A percentile compares a stretch with the other conserved stretches of the same genome.
Conservation (phyloP, 371 early-diverging fungal genomes). For the Mucor indicus region DNA sequence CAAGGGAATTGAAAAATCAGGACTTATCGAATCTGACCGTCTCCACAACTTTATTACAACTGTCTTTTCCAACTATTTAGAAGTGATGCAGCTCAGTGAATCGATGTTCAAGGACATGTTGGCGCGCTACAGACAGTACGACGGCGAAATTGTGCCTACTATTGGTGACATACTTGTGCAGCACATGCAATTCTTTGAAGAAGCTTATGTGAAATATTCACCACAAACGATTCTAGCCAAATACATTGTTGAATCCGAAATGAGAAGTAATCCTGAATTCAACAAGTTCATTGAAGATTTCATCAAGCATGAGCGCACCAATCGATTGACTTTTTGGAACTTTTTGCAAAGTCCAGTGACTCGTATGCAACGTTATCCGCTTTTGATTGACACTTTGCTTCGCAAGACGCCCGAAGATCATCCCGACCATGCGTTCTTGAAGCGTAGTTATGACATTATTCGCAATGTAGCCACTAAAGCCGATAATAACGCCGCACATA, state of each 20-base stretch:
- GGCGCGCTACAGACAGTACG: conserved; percentile 62
- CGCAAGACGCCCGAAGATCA: conserved; percentile 84
- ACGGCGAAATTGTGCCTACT: conserved; percentile 63
- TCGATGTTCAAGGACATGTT: conserved; percentile 69
- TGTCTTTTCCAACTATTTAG: conserved; percentile 83
- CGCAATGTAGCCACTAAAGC: conserved; percentile 32
- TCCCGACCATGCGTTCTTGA: conserved; percentile 73
- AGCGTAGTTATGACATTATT: conserved; percentile 69
- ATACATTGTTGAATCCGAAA: conserved; percentile 75
- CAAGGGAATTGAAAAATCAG: conserved; percentile 20
- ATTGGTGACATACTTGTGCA: conserved; percentile 86
- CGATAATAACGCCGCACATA: conserved; percentile 26
- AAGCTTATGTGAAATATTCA: conserved; percentile 86
- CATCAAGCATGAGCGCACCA: conserved; percentile 58
- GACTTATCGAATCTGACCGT: conserved; percentile 50
- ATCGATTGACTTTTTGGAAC: conserved; percentile 63
- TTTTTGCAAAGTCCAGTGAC: conserved; percentile 70
- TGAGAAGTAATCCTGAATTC: conserved; percentile 63
- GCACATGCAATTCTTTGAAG: conserved; percentile 69
- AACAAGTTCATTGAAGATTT: conserved; percentile 68
- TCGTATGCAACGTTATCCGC: conserved; percentile 86
- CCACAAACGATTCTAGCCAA: conserved; percentile 84
- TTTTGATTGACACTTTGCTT: conserved; percentile 80
- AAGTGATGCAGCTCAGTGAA: conserved; percentile 71
- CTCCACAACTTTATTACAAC: conserved; percentile 65